phyloP scores from a whole-genome alignment of 768 basidiomycete genomes.

The Grammothele lineata region DNA sequence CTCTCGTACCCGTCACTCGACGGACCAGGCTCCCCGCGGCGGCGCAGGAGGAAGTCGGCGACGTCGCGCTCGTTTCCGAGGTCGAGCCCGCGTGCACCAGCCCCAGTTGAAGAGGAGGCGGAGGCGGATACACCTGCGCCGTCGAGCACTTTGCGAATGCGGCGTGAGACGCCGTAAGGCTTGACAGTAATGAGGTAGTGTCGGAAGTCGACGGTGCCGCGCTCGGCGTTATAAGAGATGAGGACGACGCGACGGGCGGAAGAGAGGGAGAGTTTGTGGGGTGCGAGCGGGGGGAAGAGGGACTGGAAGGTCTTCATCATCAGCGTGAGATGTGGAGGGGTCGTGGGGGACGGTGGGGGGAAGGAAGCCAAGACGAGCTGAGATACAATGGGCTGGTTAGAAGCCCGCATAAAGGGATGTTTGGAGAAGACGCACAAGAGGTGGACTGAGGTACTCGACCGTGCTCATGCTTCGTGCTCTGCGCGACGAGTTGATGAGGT shows the following conservation, averaged over 20 bases:
- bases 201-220: conserved; percentile 84
- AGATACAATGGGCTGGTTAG: conserved; percentile 3
- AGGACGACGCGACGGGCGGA: conserved; percentile 93
- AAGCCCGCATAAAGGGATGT: not conserved
- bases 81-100: conserved; percentile 62
- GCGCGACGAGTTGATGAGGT: conserved; percentile 63
- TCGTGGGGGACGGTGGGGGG: conserved; percentile 66
- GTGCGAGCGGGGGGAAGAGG: conserved; percentile 90
- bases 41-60: conserved; percentile 87
- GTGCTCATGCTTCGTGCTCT: conserved; percentile 68
- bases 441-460: conserved; percentile 87
- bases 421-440: conserved; percentile 56
- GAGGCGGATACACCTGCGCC: conserved; percentile 38
- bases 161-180: conserved; percentile 89
- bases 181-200: conserved; percentile 96
- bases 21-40: conserved; percentile 51
- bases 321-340: conserved; percentile 82
- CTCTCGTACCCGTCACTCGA: conserved; percentile 72
- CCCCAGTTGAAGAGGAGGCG: conserved; percentile 30
- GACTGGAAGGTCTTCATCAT: conserved; percentile 96
- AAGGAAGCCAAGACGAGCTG: conserved; percentile 92
- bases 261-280: conserved; percentile 72
- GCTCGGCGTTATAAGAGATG: conserved; percentile 83
- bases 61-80: conserved; percentile 91
- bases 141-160: conserved; percentile 84